A percentile compares a stretch with the other conserved stretches of the same genome.
These are phyloP conservation scores for Cladophialophora psammophila DNA, from an alignment of 2,329 filamentous ascomycete species.

Conservation along the genomic window DNA sequence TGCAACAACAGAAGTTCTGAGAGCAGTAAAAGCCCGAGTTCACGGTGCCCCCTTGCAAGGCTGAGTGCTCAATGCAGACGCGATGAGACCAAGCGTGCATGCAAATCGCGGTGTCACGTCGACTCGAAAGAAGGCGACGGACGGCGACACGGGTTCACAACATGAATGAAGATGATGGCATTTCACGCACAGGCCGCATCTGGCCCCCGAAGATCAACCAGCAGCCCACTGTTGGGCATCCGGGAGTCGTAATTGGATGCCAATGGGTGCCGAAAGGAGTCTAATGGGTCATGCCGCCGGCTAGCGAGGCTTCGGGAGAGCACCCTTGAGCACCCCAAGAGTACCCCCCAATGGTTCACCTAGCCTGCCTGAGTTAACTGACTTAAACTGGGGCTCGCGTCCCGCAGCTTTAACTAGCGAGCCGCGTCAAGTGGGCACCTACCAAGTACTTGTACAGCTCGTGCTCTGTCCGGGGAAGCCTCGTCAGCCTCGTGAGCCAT, in stretches of 20 bases:
- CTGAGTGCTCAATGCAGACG: not conserved
- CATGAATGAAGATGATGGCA: not conserved
- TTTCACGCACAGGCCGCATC: not conserved
- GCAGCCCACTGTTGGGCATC: not conserved
- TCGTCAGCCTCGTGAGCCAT: not conserved
- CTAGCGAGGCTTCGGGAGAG: not conserved
- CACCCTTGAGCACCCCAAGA: too few relatives aligned
- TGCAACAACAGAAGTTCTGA: not conserved
- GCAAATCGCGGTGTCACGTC: constrained; percentile 25
- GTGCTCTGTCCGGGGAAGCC: not conserved
- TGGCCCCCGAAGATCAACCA: not conserved
- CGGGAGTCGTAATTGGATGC: too few relatives aligned
- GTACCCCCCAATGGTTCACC: not conserved
- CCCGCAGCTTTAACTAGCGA: not conserved
- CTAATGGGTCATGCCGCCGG: not conserved
- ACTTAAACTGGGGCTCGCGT: not conserved
- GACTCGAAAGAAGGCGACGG: not conserved
- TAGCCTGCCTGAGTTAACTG: not conserved
- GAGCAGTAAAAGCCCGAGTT: not conserved
- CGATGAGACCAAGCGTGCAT: not conserved
- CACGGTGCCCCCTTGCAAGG: not conserved
- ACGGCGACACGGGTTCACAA: constrained; percentile 12
- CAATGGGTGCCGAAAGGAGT: not conserved
- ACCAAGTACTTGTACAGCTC: not conserved
- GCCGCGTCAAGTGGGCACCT: not conserved